phyloP scores from a whole-genome alignment of 768 basidiomycete genomes.

The Trametes meyenii region DNA sequence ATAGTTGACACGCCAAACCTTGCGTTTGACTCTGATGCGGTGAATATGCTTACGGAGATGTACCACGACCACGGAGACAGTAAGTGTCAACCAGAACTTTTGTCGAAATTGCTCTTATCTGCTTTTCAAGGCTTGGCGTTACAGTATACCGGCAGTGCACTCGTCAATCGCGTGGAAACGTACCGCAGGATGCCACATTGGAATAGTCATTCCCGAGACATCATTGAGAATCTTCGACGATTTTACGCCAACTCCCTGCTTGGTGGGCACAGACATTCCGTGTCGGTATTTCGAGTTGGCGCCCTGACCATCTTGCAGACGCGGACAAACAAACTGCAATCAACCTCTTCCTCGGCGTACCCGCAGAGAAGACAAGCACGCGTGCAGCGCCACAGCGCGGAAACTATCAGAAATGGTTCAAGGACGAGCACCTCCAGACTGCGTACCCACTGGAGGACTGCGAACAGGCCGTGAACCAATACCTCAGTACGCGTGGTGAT shows the following conservation, averaged over 20 bases:
- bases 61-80: slow-evolving; percentile 97
- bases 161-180: slow-evolving; percentile 95
- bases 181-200: slow-evolving; percentile 95
- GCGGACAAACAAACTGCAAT: slow-evolving; percentile 98
- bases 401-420: slow-evolving; percentile 87
- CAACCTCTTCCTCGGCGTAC: slow-evolving; percentile 91
- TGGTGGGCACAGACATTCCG: slow-evolving; percentile 46
- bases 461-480: slow-evolving; percentile 58
- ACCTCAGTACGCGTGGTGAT: slow-evolving; percentile 63
- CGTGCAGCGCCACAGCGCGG: slow-evolving; percentile 54
- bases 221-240: slow-evolving; percentile 91
- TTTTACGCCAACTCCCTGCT: slow-evolving; percentile 95
- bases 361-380: slow-evolving; percentile 48
- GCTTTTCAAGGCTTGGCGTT: slow-evolving; percentile 74
- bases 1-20: slow-evolving; percentile 84
- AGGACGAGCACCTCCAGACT: slow-evolving; percentile 66
- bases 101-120: neutral
- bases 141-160: slow-evolving; percentile 95
- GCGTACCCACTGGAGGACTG: slow-evolving; percentile 72
- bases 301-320: slow-evolving; percentile 48
- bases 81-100: slow-evolving; percentile 41
- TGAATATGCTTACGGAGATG: slow-evolving; percentile 98
- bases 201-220: slow-evolving; percentile 96
- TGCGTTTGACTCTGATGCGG: slow-evolving; percentile 90
- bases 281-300: neutral